These are phyloP conservation scores for Alternaria metachromatica DNA, from an alignment of 2,329 filamentous ascomycete genomes.

Conservation along the genomic window DNA sequence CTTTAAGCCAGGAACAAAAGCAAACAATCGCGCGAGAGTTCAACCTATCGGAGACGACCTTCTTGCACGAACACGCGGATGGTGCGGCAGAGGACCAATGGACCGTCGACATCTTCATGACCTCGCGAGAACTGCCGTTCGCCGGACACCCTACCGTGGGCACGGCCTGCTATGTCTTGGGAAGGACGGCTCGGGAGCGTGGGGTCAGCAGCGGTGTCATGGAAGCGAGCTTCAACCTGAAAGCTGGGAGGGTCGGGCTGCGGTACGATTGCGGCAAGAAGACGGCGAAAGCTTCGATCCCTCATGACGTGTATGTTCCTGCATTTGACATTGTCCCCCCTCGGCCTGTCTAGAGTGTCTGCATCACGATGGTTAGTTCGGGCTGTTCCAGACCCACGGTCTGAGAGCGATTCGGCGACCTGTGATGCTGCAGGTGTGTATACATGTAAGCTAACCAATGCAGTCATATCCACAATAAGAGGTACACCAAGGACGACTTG, in stretches of 20 bases:
- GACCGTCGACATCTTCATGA: constrained; percentile 63
- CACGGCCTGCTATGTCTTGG: constrained; percentile 57
- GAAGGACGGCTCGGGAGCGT: constrained; percentile 32
- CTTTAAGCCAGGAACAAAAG: constrained; percentile 57
- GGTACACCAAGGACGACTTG: constrained; percentile 28
- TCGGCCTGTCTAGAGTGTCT: background rate
- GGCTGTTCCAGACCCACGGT: constrained; percentile 13
- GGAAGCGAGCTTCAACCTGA: constrained; percentile 51
- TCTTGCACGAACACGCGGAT: constrained; percentile 53
- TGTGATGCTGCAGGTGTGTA: background rate
- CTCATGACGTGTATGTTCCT: constrained; percentile 67
- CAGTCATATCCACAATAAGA: constrained; percentile 38
- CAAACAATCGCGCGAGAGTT: constrained; percentile 63
- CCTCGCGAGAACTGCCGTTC: constrained; percentile 60
- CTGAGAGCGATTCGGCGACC: background rate
- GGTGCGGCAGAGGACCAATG: constrained; percentile 39
- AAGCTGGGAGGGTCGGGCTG: constrained; percentile 54
- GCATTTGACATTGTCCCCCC: background rate
- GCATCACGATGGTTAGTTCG: background rate
- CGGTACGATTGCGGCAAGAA: constrained; percentile 49
- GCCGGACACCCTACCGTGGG: constrained; percentile 65
- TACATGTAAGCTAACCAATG: constrained; percentile 1
- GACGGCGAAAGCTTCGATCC: constrained; percentile 67
- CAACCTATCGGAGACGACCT: constrained; percentile 65
- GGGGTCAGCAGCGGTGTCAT: constrained; percentile 28